phyloP scores from a whole-genome alignment of 2,329 filamentous ascomycete species.

The Tolypocladium nubicola region DNA sequence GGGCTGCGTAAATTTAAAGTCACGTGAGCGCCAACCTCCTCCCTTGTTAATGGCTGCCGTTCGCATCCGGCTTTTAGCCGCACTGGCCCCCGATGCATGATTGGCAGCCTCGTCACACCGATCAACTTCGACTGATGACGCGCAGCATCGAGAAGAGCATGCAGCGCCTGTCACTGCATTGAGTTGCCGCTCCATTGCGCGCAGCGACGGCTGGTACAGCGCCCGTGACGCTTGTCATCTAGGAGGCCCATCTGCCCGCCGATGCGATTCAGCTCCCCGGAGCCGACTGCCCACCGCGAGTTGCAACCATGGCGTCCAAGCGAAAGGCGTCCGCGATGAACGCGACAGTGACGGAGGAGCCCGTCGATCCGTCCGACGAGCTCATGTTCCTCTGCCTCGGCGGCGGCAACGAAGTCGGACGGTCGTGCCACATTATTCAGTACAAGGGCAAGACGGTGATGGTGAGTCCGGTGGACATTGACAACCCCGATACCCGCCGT shows the following conservation, averaged over 20 bases:
- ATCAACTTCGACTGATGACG: not conserved
- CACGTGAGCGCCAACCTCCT: conserved; percentile 23
- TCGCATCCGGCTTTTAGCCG: not conserved
- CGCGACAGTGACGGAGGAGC: conserved; percentile 59
- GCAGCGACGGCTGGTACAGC: not conserved
- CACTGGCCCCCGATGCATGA: not conserved
- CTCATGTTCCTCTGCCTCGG: conserved; percentile 89
- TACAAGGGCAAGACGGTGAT: conserved; percentile 99
- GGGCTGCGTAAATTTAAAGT: conserved; percentile 30
- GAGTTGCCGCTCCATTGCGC: not conserved
- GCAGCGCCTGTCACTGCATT: not conserved
- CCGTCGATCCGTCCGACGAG: conserved; percentile 87
- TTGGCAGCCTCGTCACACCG: not conserved
- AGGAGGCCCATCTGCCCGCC: not conserved
- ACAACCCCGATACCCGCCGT: not conserved
- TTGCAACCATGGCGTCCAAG: conserved; percentile 71
- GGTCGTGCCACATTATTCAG: conserved; percentile 95
- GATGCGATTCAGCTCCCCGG: not conserved
- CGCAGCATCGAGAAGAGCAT: not conserved
- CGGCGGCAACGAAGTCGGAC: conserved; percentile 91
- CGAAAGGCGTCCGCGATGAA: conserved; percentile 75
- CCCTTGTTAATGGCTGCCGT: not conserved
- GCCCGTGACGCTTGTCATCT: not conserved
- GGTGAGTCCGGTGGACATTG: conserved; percentile 39
- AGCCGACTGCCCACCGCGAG: not conserved